A percentile compares a stretch with the other conserved stretches of the same genome.
phyloP scores from a whole-genome alignment of 768 basidiomycete genomes.

The Pleurotus citrinopileatus region DNA sequence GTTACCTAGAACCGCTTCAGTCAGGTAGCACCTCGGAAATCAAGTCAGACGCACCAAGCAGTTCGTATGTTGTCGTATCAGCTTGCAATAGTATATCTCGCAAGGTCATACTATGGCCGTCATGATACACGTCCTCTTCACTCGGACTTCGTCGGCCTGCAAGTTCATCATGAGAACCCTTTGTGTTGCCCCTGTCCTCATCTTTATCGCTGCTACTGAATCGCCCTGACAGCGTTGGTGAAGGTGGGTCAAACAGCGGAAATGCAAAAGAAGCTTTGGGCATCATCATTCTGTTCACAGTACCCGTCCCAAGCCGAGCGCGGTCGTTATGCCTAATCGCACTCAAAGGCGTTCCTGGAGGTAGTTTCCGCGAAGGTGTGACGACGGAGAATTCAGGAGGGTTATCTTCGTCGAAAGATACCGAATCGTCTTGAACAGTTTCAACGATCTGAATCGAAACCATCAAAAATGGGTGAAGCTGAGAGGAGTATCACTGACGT shows the following conservation, averaged over 20 bases:
- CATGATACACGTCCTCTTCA: constrained; percentile 28
- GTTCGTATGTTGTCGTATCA: constrained; percentile 34
- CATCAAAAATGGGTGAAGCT: too few species aligned
- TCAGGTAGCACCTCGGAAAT: not conserved
- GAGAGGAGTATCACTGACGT: not conserved
- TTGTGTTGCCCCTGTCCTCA: too few species aligned
- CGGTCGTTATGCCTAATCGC: constrained; percentile 14
- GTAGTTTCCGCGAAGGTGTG: not conserved
- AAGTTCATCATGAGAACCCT: not conserved
- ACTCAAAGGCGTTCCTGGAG: constrained; percentile 2
- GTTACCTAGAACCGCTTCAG: not conserved
- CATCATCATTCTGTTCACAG: constrained; percentile 12
- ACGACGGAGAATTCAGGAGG: constrained; percentile 1
- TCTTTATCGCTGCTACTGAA: too few species aligned
- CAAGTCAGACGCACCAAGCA: constrained; percentile 27
- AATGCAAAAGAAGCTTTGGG: constrained; percentile 5
- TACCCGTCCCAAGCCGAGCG: constrained; percentile 16
- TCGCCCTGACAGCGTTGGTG: not conserved
- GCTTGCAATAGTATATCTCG: constrained; percentile 42
- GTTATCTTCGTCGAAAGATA: constrained; percentile 7
- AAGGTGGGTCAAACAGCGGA: not conserved
- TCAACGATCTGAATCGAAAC: constrained; percentile 5
- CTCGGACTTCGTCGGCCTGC: not conserved
- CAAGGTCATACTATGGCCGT: constrained; percentile 45
- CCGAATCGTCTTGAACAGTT: constrained; percentile 5